Conservation (phyloP, 257 asterid species). For the Osmanthus fragrans region DNA sequence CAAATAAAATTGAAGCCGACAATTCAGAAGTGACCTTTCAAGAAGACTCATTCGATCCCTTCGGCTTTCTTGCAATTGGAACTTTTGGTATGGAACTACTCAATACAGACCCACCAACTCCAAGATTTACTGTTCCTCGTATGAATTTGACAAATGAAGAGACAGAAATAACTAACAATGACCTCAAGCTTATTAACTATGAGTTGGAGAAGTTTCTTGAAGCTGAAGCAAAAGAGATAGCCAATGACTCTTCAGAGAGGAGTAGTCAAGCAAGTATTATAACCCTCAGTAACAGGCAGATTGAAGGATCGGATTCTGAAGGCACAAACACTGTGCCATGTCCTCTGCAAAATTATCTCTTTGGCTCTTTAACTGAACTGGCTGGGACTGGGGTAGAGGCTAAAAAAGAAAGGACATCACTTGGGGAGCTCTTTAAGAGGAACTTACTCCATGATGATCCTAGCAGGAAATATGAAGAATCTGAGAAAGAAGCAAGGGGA, state of each 20-base stretch:
- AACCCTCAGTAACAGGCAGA: conserved; percentile 47
- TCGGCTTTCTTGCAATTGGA: conserved; percentile 86
- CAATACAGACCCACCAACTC: conserved; percentile 66
- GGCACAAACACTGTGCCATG: conserved; percentile 37
- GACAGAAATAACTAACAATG: conserved; percentile 56
- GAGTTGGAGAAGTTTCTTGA: conserved; percentile 77
- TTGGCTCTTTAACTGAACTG: conserved; percentile 56
- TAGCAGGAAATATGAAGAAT: conserved; percentile 33
- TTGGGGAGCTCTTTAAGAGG: conserved; percentile 57
- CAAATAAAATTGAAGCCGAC: conserved; percentile 16
- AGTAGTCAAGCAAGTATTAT: conserved; percentile 62
- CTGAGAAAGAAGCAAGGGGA: conserved; percentile 37
- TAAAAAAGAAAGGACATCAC: conserved; percentile 53
- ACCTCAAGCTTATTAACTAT: conserved; percentile 53
- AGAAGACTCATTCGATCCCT: conserved; percentile 57
- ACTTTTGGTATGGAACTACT: conserved; percentile 67
- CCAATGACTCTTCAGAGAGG: conserved; percentile 53
- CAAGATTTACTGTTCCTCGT: conserved; percentile 49
- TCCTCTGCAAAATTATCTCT: conserved; percentile 77
- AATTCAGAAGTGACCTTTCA: conserved; percentile 31
- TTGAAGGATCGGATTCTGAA: conserved; percentile 49
- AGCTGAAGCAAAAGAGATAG: conserved; percentile 58
- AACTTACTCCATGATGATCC: conserved; percentile 29
- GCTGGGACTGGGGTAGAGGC: conserved; percentile 36
- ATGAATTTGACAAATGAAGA: conserved; percentile 37